Percentiles rank a stretch among this genome's conserved stretches.
These are phyloP conservation scores for Sphaerosporella brunnea DNA, from an alignment of 495 filamentous ascomycete genomes.

Conservation along the genomic window DNA sequence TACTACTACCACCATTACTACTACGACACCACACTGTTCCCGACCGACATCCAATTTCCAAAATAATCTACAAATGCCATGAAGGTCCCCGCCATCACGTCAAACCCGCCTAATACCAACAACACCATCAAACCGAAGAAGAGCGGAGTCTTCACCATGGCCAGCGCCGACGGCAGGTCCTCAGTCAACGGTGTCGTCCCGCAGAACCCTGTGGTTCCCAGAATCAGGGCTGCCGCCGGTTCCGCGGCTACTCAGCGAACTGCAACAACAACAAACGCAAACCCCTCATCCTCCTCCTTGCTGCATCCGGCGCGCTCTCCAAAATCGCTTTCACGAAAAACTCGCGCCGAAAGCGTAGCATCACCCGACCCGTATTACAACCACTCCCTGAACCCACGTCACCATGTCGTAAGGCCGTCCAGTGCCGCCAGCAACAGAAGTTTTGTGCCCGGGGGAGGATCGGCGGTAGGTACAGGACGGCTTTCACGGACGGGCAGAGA, in stretches of 20 bases:
- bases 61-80: slow-evolving; percentile 6
- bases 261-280: slow-evolving; percentile 3
- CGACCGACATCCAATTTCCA: not conserved
- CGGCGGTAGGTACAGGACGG: slow-evolving; percentile 4
- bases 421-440: slow-evolving; percentile 20
- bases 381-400: slow-evolving; percentile 12
- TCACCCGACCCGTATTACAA: slow-evolving; percentile 15
- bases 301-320: slow-evolving; percentile 21
- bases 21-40: not conserved
- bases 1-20: not conserved
- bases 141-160: slow-evolving; percentile 14
- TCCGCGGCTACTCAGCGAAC: slow-evolving; percentile 5
- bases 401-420: slow-evolving; percentile 14
- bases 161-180: slow-evolving; percentile 13
- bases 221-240: slow-evolving; percentile 13
- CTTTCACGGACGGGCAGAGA: not conserved
- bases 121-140: slow-evolving; percentile 14
- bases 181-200: slow-evolving; percentile 9
- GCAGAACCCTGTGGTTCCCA: slow-evolving; percentile 12
- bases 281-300: slow-evolving; percentile 8
- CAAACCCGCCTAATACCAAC: slow-evolving; percentile 13
- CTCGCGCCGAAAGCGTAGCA: slow-evolving; percentile 20
- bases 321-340: slow-evolving; percentile 12
- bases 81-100: slow-evolving; percentile 21
- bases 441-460: slow-evolving; percentile 13